These are phyloP conservation scores for Sophora flavescens DNA, from an alignment of 306 rosid genomes.

Conservation along the genomic window DNA sequence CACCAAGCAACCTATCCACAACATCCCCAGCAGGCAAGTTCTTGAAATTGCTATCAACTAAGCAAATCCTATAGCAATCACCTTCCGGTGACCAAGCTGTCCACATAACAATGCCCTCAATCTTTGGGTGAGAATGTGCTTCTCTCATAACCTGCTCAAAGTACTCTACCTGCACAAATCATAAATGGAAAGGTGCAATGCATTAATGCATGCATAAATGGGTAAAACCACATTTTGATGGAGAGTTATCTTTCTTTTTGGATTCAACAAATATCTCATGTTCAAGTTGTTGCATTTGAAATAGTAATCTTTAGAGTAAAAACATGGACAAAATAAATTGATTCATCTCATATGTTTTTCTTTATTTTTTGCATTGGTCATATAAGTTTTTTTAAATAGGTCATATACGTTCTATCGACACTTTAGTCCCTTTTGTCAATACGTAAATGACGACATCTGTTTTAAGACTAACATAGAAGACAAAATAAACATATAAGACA, in stretches of 20 bases:
- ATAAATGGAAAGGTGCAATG: background rate
- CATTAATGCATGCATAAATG: background rate
- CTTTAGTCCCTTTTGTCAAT: too few species aligned
- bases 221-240: background rate
- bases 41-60: constrained; percentile 67
- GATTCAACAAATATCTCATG: background rate
- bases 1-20: constrained; percentile 69
- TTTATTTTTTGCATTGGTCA: too few species aligned
- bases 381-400: too few species aligned
- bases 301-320: background rate
- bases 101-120: constrained; percentile 75
- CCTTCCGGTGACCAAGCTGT: constrained; percentile 60
- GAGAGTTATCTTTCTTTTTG: background rate
- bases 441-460: too few species aligned
- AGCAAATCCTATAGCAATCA: constrained; percentile 61
- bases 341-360: too few species aligned
- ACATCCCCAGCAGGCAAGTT: constrained; percentile 74
- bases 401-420: too few species aligned
- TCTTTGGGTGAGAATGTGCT: constrained; percentile 64
- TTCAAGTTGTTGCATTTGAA: background rate
- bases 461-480: too few species aligned
- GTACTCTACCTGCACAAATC: constrained; percentile 49
- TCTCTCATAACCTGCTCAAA: constrained; percentile 75
- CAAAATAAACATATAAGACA: too few species aligned
- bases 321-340: too few species aligned